A percentile compares a stretch with the other conserved stretches of the same genome.
Conservation (phyloP, 768 basidiomycete species). For the Hemileccinum impolitum region DNA sequence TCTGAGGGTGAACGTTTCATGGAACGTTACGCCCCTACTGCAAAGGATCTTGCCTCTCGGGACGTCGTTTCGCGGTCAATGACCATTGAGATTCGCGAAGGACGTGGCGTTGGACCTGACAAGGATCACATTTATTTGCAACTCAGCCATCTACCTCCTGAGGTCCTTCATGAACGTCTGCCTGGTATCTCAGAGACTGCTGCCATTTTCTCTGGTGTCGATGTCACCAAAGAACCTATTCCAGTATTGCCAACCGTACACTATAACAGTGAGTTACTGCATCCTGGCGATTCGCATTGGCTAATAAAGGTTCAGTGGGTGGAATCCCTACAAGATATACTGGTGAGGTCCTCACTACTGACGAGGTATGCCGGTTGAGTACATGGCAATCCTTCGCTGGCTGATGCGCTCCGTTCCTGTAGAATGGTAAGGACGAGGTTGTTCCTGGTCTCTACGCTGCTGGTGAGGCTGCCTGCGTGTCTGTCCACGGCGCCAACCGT, state of each 20-base stretch:
- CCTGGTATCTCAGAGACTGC: conserved; percentile 99
- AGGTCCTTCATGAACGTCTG: conserved; percentile 92
- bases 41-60: conserved; percentile 98
- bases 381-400: neutral
- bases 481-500: conserved; percentile 98
- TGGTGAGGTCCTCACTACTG: conserved; percentile 89
- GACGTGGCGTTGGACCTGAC: conserved; percentile 97
- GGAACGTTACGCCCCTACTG: conserved; percentile 99
- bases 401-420: neutral
- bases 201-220: conserved; percentile 97
- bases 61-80: conserved; percentile 99
- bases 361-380: conserved; percentile 44
- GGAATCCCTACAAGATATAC: conserved; percentile 99
- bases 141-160: conserved; percentile 94
- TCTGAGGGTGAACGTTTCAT: conserved; percentile 99
- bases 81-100: conserved; percentile 98
- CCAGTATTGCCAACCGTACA: conserved; percentile 98
- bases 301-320: conserved; percentile 64
- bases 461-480: conserved; percentile 98
- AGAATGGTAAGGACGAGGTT: conserved; percentile 85
- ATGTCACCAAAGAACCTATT: conserved; percentile 99
- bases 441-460: conserved; percentile 98
- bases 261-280: conserved; percentile 81
- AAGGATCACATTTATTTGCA: conserved; percentile 97
- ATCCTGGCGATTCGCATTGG: neutral